Evolutionary conservation across 2,329 filamentous ascomycete species (phyloP), one percentile per base, ranked within the genome.

Genomic region (Botrytis tulipae): DNA sequence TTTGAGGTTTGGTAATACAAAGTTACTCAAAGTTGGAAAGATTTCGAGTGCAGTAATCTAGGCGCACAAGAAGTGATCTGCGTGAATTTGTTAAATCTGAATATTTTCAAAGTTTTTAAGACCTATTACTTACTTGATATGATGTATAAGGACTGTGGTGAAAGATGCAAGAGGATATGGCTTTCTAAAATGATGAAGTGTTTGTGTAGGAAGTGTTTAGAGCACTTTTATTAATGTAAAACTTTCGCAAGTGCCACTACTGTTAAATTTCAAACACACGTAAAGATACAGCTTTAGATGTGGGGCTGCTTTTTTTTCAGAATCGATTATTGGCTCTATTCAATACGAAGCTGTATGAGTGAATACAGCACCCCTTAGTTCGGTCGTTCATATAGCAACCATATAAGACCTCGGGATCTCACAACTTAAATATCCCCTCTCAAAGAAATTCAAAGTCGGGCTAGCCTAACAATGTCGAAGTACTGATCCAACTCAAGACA

Each of bases 41-140:
- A 10, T 2, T 37, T 20, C 25, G 10, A 12, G 46, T n/a, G 46
- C 1, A 25, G 22, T 12, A 51, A 22, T 14, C n/a, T n/a, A 1
- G 22, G 22, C 12, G 46, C 9, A 4, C 35, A 7, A 32, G 35
- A 60, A 60, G 10, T 37, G 9, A 6, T 37, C 59, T 35, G 12
- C 25, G 4, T 14, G 14, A 1, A 16, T 14, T 14, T 37, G 5
- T 25, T 14, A 37, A 20, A 37, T 37, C 1, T 0, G 0, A 3
- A 16, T 54, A n/a, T n/a, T 7, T 1, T 37, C 12, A 5, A 14
- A 25, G 22, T 14, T 37, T 37, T 4, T 3, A 9, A 60, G 20
- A 37, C 2, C 22, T 4, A 25, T 22, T 32, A 14, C 4, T 3
- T 14, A 25, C 32, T 1, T 60, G 4, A 1, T 25, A 25, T 14